Evolutionary conservation across 106 monocot species (phyloP), one percentile per base, ranked within the genome.

Genomic region (Platanthera guangdongensis): DNA sequence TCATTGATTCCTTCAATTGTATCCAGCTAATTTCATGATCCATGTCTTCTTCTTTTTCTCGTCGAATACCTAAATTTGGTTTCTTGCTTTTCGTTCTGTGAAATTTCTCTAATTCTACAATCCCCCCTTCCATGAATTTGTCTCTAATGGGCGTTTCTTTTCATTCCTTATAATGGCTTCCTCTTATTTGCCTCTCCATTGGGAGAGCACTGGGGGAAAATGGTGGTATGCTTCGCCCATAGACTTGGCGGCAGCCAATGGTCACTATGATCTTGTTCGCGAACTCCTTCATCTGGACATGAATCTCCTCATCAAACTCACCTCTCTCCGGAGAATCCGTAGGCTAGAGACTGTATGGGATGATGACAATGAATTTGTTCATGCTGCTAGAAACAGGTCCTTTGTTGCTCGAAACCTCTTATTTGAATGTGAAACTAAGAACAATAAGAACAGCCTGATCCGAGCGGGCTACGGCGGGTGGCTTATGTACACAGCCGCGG

Each of bases 141-240:
- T 51, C 9, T 51, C 39, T 7, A 51, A 50, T 49, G 50, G 72
- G 72, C 18, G 19, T 72, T 72, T 72, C 14, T n/a, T 10, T 21
- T n/a, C 10, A 16, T 4, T 45, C 45, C 50, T 72, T 72, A 8
- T 72, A 45, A 89, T 86, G 89, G 30, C 77, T 50, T 52, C 75
- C 16, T 55, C 86, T n/a, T 91, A 85, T 80, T 86, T 92, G 76
- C 99, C 99, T 47, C 90, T 99, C 11, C 79, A 89, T 46, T 99
- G 94, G 99, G 99, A 99, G 86, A 92, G 89, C 83, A 90, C 94
- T 0, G 91, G 93, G 3, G 90, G 94, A 77, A 91, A 90, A 70
- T 99, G 94, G 92, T 99, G 99, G 99, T 99, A 85, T 62, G 99
- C 94, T 10, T 90, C 92, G 15, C 94, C 99, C 0, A 86, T 93